Percentiles rank a stretch among this genome's conserved stretches.
phyloP scores from a whole-genome alignment of 2,329 filamentous ascomycete species.

The Ophioceras dolichostomum region DNA sequence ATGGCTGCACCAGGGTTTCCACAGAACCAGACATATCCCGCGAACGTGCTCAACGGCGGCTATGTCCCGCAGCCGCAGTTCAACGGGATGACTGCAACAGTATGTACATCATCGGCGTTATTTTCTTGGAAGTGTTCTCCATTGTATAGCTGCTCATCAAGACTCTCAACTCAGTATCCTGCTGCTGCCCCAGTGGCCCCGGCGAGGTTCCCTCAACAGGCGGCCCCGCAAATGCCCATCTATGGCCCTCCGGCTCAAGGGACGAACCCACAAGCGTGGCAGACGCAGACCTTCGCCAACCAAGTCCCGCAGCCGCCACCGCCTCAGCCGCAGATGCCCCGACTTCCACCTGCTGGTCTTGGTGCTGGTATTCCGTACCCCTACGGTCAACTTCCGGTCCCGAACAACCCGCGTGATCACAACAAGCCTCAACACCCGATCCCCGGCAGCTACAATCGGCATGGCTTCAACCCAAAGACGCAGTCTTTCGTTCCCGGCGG shows the following conservation, averaged over 20 bases:
- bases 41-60: slow-evolving; percentile 25
- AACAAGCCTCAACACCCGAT: slow-evolving; percentile 73
- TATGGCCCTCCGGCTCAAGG: slow-evolving; percentile 11
- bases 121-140: no score
- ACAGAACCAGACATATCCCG: slow-evolving; percentile 27
- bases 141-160: no score
- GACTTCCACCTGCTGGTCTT: no score
- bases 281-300: slow-evolving; percentile 10
- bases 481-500: slow-evolving; percentile 74
- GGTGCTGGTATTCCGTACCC: slow-evolving; percentile 54
- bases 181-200: slow-evolving; percentile 12
- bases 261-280: slow-evolving; percentile 21
- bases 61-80: slow-evolving; percentile 35
- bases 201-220: slow-evolving; percentile 7
- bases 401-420: slow-evolving; percentile 57
- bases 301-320: no score
- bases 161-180: slow-evolving; percentile 23
- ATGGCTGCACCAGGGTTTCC: slow-evolving; percentile 13
- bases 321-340: slow-evolving; percentile 13
- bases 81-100: slow-evolving; percentile 11
- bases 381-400: slow-evolving; percentile 65
- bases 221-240: slow-evolving; percentile 8
- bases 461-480: slow-evolving; percentile 87
- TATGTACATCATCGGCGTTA: neutral
- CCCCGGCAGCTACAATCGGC: slow-evolving; percentile 52